Base-by-base conservation (phyloP, 495 filamentous ascomycete genomes). In the Beverwykella pulmonaria region DNA sequence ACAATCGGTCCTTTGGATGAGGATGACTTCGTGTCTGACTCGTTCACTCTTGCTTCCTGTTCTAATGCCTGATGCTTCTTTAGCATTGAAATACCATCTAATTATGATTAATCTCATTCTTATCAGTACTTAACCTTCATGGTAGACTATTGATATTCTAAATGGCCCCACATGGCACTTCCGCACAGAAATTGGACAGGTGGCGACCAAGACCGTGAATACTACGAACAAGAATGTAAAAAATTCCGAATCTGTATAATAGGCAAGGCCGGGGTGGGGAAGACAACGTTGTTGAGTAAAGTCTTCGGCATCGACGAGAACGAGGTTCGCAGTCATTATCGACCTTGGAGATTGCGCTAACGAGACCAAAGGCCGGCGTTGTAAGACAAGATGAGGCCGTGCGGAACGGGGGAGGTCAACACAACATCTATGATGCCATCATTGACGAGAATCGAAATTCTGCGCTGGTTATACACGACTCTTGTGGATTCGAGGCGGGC, bases 191-290 rank as follows among this genome's bases (percentile, higher is more conserved):
- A 26, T 6, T 8, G 19, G 10, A 25, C 9, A 54, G 12, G 12
- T 10, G 5, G 32, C n/a, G 54, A 58, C 5, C 54, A 41, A 5
- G 54, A 58, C 14, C 7, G 32, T 22, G 54, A 58, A 14, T 58
- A 58, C 54, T 58, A 58, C 30, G 54, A 58, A 25, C 27, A 58
- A 6, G 54, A 58, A 23, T 58, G 54, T 32, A 5, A 22, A 20
- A 58, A 58, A 20, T 58, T 58, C 23, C 54, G 54, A 8, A 58
- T 58, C 27, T 58, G 54, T 20, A 58, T 58, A 12, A 58, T 58
- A 14, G 54, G 54, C 17, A 58, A 58, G 54, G 32, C 54, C 41
- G 54, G 54, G 54, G 54, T 58, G 5, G 54, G 54, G 30, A 58
- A 58, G 32, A 39, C 29, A 9, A 58, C 54, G n/a, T 23, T 58